Evolutionary conservation across 495 filamentous ascomycete species (phyloP), one percentile per base, ranked within the genome.

Genomic region (Penicillium diatomitis): DNA sequence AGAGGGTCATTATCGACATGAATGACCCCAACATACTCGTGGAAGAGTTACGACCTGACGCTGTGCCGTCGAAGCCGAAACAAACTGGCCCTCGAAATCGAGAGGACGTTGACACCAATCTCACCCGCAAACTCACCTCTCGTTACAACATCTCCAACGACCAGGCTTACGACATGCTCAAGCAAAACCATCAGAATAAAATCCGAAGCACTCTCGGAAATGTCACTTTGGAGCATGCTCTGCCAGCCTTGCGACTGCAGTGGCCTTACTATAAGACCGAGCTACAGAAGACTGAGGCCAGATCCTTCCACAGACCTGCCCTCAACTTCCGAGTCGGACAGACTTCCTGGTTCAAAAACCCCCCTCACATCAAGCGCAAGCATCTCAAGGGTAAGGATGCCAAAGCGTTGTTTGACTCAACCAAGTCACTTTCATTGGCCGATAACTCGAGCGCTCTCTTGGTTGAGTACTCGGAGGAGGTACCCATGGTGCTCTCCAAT

Each of bases 141-240:
- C 79, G 90, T 27, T 97, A 95, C 75, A 96, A 97, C 64, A 86
- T 95, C 43, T 95, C 91, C 30, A 96, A 95, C 50, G 92, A 99
- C 58, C 84, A 88, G 40, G 90, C 89, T 2, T 99, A 99, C 61
- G 88, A 96, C 55, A 82, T 86, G 45, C 77, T 99, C 38, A 97
- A 99, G 67, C 88, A 94, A 62, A 99, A 96, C 62, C 87, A 90
- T 54, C 88, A 94, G 68, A 91, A 85, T 74, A 96, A 94, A 67
- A 84, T 99, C 53, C 83, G 92, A 37, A 91, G 88, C 41, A 94
- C 86, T 0, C 74, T 99, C 45, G 88, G 88, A 5, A 87, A 86
- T 54, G 72, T 94, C 32, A 77, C 81, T 12, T 79, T 99, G 30
- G 92, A 97, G 67, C 92, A 99, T 66, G 85, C 83, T 64, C 73